Percentiles rank a stretch among this genome's conserved stretches.
These are phyloP conservation scores for Fusarium poae DNA, from an alignment of 2,329 filamentous ascomycete species.

Conservation along the genomic window DNA sequence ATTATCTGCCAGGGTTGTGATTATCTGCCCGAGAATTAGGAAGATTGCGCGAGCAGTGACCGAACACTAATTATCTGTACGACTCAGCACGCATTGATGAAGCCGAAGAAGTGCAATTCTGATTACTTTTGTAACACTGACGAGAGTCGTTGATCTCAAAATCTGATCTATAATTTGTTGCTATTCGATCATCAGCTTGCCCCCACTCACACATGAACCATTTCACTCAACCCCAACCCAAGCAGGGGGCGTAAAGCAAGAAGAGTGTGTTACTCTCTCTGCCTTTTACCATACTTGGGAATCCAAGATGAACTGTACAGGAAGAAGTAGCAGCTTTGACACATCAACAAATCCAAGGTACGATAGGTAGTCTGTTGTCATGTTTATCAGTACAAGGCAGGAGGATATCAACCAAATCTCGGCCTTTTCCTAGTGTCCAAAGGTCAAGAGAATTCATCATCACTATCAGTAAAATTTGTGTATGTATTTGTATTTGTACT, in stretches of 20 bases:
- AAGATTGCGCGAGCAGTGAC: slow-evolving; percentile 14
- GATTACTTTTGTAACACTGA: background rate
- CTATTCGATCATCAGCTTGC: slow-evolving; percentile 10
- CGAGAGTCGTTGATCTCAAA: slow-evolving; percentile 2
- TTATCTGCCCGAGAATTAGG: slow-evolving; percentile 6
- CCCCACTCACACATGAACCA: slow-evolving; percentile 31
- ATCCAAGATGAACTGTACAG: background rate
- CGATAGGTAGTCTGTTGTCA: background rate
- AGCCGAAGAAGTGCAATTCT: background rate
- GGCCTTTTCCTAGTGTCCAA: background rate
- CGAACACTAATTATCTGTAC: background rate
- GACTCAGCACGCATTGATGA: background rate
- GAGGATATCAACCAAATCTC: background rate
- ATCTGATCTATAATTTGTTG: slow-evolving; percentile 11
- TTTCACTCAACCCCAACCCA: slow-evolving; percentile 26
- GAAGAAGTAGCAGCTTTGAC: background rate
- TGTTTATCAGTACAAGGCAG: background rate
- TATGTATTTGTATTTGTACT: slow-evolving; percentile 25
- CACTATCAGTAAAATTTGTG: slow-evolving; percentile 37
- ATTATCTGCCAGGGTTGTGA: slow-evolving; percentile 11
- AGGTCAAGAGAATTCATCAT: background rate
- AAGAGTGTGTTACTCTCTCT: background rate
- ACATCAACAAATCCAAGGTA: too few species aligned
- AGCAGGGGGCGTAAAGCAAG: slow-evolving; percentile 7
- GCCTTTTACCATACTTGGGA: background rate